Conservation (phyloP, 2,329 filamentous ascomycete species). For the Apiospora phragmitis region DNA sequence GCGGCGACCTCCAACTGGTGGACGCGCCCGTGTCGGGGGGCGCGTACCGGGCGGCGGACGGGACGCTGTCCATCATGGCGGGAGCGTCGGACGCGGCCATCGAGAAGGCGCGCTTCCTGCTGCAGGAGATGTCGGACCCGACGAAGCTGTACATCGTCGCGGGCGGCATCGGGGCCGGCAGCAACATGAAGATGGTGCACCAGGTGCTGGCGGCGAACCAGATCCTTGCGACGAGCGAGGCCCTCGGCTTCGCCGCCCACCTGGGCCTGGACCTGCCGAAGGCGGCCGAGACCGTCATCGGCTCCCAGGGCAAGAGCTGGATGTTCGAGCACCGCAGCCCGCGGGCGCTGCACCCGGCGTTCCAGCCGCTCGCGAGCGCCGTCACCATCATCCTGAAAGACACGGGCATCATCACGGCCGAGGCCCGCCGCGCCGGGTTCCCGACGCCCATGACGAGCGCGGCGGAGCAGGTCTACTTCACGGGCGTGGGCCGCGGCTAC, state of each 20-base stretch:
- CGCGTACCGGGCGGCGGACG: slow-evolving; percentile 65
- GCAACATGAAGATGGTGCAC: slow-evolving; percentile 65
- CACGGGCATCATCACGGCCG: slow-evolving; percentile 66
- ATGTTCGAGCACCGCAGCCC: slow-evolving; percentile 62
- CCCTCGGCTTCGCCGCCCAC: slow-evolving; percentile 58
- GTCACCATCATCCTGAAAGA: slow-evolving; percentile 63
- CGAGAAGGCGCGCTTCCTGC: slow-evolving; percentile 55
- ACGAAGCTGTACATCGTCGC: slow-evolving; percentile 63
- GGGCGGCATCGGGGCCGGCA: slow-evolving; percentile 59
- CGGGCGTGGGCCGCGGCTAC: slow-evolving; percentile 58
- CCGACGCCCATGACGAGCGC: slow-evolving; percentile 60
- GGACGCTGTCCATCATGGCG: slow-evolving; percentile 76
- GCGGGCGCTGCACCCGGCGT: slow-evolving; percentile 53
- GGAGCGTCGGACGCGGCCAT: slow-evolving; percentile 59
- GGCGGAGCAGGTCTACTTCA: slow-evolving; percentile 66
- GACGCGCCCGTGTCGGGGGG: slow-evolving; percentile 75
- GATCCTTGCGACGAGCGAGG: slow-evolving; percentile 61
- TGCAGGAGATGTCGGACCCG: slow-evolving; percentile 63
- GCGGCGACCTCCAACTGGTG: slow-evolving; percentile 65
- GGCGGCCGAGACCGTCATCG: slow-evolving; percentile 44
- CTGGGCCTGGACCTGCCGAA: slow-evolving; percentile 51
- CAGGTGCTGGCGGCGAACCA: slow-evolving; percentile 64
- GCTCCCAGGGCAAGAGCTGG: slow-evolving; percentile 56
- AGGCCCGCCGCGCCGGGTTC: slow-evolving; percentile 58
- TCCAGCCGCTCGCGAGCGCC: slow-evolving; percentile 57